Evolutionary conservation across 2,329 filamentous ascomycete species (phyloP).

Genomic region (Pseudocercospora fijiensis): DNA sequence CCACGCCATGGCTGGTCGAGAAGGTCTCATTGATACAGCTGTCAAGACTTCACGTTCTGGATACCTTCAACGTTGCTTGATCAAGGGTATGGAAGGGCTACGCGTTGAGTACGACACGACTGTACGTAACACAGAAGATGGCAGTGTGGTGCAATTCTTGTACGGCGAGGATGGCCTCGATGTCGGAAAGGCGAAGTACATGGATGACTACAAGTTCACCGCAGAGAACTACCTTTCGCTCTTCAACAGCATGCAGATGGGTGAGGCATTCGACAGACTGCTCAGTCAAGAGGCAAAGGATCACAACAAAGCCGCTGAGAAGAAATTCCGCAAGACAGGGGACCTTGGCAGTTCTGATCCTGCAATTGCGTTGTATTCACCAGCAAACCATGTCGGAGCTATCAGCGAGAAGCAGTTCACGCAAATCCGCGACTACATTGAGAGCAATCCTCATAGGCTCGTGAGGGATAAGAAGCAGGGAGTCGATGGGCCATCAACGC

Average conservation of each 20-base stretch:
- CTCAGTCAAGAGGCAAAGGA: conserved; percentile 66
- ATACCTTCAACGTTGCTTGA: conserved; percentile 92
- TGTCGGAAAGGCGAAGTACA: conserved; percentile 88
- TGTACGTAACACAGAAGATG: conserved; percentile 82
- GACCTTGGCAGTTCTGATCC: conserved; percentile 71
- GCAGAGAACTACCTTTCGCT: conserved; percentile 82
- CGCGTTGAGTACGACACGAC: conserved; percentile 91
- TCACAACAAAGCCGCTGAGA: conserved; percentile 67
- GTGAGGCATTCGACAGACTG: conserved; percentile 51
- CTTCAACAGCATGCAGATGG: conserved; percentile 71
- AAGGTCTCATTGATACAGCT: conserved; percentile 97
- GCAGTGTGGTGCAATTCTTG: conserved; percentile 88
- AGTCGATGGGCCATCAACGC: conserved; percentile 41
- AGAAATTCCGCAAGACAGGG: conserved; percentile 73
- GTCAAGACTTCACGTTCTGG: conserved; percentile 97
- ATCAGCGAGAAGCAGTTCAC: conserved; percentile 85
- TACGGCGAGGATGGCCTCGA: conserved; percentile 97
- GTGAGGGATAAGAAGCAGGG: conserved; percentile 61
- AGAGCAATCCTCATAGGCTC: conserved; percentile 60
- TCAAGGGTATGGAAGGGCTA: conserved; percentile 97
- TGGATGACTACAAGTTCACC: conserved; percentile 86
- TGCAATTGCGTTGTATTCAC: conserved; percentile 68
- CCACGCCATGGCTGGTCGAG: conserved; percentile 98
- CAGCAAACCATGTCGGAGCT: conserved; percentile 75
- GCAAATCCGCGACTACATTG: conserved; percentile 71